phyloP scores from a whole-genome alignment of 1,284 basidiomycete genomes.

The Cryptococcus jaspeensis region DNA sequence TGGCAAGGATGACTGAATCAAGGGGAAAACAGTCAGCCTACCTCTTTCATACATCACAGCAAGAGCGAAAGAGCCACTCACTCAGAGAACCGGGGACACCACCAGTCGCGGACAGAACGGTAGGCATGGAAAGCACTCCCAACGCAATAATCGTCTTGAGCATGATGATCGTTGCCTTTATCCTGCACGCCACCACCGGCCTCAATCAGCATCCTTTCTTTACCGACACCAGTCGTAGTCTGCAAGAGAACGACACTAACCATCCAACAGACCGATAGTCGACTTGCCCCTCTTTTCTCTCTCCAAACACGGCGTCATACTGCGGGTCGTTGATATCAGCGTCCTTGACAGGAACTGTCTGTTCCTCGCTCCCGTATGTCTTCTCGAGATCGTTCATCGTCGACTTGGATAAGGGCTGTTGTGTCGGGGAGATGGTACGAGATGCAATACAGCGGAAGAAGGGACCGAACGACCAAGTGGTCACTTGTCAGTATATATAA shows the following conservation, averaged over 20 bases:
- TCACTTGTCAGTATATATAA: neutral
- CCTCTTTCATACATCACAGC: neutral
- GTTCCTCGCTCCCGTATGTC: slow-evolving; percentile 2
- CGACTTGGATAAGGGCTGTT: neutral
- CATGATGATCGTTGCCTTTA: slow-evolving; percentile 36
- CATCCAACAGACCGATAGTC: slow-evolving; percentile 39
- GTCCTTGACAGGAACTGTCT: slow-evolving; percentile 5
- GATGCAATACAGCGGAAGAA: too few relatives aligned
- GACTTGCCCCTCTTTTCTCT: slow-evolving; percentile 31
- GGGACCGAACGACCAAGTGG: neutral
- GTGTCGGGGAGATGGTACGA: too few relatives aligned
- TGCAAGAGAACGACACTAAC: slow-evolving; percentile 15
- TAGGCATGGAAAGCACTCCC: slow-evolving; percentile 38
- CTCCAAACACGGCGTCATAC: slow-evolving; percentile 36
- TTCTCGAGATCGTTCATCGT: slow-evolving; percentile 20
- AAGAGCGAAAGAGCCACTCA: slow-evolving; percentile 4
- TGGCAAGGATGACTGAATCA: slow-evolving; percentile 18
- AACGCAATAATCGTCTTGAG: slow-evolving; percentile 40
- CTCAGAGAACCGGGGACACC: slow-evolving; percentile 36
- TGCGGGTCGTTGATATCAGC: slow-evolving; percentile 17
- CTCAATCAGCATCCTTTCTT: neutral
- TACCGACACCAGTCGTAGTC: too few relatives aligned
- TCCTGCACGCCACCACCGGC: slow-evolving; percentile 18
- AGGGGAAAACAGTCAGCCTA: neutral
- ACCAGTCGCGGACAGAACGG: slow-evolving; percentile 25